Conservation (phyloP, 352 stramenopile species). For the Phytophthora pistaciae region DNA sequence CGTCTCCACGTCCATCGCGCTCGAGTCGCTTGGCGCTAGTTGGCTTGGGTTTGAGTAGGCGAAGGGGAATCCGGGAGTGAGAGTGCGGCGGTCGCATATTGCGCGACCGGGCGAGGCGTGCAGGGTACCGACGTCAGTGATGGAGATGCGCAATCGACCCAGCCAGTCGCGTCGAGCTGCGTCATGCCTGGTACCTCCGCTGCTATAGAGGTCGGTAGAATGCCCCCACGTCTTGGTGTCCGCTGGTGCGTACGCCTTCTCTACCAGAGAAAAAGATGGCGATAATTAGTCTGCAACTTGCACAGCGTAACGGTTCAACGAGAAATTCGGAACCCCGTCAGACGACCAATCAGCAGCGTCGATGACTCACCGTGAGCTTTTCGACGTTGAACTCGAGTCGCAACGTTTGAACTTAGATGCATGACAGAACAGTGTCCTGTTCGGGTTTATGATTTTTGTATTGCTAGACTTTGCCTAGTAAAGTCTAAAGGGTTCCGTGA, state of each 20-base stretch:
- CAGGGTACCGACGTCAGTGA: not conserved
- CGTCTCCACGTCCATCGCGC: slow-evolving; percentile 46
- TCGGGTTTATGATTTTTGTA: too few species aligned
- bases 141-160: slow-evolving; percentile 11
- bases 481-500: not conserved
- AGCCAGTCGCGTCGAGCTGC: slow-evolving; percentile 11
- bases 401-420: too few species aligned
- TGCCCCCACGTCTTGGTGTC: not conserved
- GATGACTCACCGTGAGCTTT: slow-evolving; percentile 5
- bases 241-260: not conserved
- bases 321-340: not conserved
- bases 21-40: not conserved
- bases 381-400: not conserved
- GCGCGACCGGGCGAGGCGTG: not conserved
- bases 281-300: not conserved
- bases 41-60: not conserved
- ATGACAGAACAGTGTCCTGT: too few species aligned
- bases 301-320: slow-evolving; percentile 2
- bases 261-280: not conserved
- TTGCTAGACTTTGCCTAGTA: too few species aligned
- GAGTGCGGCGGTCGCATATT: not conserved
- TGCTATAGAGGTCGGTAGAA: not conserved
- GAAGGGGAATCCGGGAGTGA: slow-evolving; percentile 10
- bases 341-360: slow-evolving; percentile 1
- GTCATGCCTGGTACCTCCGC: slow-evolving; percentile 6